Base-by-base conservation (phyloP, 345 rosid species). In the Rhodamnia rubescens region DNA sequence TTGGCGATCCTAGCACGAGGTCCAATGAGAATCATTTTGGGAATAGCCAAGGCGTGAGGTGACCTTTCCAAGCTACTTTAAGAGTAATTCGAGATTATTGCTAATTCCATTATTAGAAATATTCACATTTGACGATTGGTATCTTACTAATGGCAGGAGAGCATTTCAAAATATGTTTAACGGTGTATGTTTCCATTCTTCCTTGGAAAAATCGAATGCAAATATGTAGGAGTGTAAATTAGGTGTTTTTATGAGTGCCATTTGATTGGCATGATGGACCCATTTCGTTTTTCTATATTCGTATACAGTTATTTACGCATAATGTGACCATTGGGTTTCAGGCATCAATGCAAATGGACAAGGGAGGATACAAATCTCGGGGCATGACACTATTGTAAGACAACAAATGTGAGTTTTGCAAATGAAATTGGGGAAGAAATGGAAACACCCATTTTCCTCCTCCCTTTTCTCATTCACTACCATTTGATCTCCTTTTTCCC, bases 61-160 rank as follows among this genome's bases (percentile, higher is more conserved):
- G 3, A 18, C 24, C 20, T 18, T 36, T 5, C 11, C 15, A 64
- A 0, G 6, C 75, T 15, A 64, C 32, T 3, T 21, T 18, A 15
- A 64, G 2, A 15, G 4, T 2, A 3, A 69, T 9, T 69, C 3
- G 0, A 69, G 13, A 69, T 32, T 18, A 69, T 5, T 9, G 80
- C 18, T 36, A 5, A 69, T 36, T 69, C 7, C 4, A 0, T 69
- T 4, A 4, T 32, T 4, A 5, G 5, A 64, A 64, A 3, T 1
- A 64, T 32, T 21, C 6, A 29, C 15, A 7, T 29, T 6, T 15
- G 3, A 69, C 21, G 8, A 18, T 0, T 32, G 3, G 0, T 1
- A 32, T 64, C 0, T 64, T 64, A 64, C 0, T 5, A 0, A 32
- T 69, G 57, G 3, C 57, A 20, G 0, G 10, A 8, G 10, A 3